Evolutionary conservation across 1,284 basidiomycete genomes (phyloP).

Genomic region (Fomitopsis pinicola): DNA sequence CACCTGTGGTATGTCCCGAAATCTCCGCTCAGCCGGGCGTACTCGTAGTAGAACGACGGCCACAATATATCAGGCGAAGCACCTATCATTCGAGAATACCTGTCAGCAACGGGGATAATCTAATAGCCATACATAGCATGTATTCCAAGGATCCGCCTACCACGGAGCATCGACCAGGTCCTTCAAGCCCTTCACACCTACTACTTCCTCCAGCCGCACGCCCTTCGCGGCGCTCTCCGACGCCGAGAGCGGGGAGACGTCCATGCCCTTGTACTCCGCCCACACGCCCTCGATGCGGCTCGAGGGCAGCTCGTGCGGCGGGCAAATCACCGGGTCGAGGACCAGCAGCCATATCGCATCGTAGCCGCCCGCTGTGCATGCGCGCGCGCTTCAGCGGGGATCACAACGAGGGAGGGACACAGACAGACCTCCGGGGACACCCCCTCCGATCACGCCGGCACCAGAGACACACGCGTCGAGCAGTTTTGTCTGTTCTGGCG

Average conservation of each 20-base stretch:
- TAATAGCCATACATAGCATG: no score
- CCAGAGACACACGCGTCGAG: slow-evolving; percentile 76
- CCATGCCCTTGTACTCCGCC: slow-evolving; percentile 66
- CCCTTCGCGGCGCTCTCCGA: slow-evolving; percentile 76
- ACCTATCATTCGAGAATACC: no score
- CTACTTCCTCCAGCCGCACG: slow-evolving; percentile 58
- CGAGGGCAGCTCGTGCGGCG: slow-evolving; percentile 31
- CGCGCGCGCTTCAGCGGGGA: background rate
- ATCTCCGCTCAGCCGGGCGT: no score
- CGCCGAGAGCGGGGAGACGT: slow-evolving; percentile 78
- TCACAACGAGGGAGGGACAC: background rate
- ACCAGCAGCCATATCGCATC: slow-evolving; percentile 95
- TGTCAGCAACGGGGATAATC: no score
- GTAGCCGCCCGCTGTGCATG: slow-evolving; percentile 83
- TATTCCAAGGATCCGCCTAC: background rate
- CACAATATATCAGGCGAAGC: no score
- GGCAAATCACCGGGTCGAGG: slow-evolving; percentile 55
- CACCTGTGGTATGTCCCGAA: no score
- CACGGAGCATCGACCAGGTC: slow-evolving; percentile 32
- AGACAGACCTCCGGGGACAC: slow-evolving; percentile 84
- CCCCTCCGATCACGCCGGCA: slow-evolving; percentile 88
- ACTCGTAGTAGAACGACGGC: no score
- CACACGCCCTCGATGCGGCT: slow-evolving; percentile 67
- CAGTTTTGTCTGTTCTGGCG: slow-evolving; percentile 83
- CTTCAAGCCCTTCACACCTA: slow-evolving; percentile 58